A percentile compares a stretch with the other conserved stretches of the same genome.
Evolutionary conservation across 2,329 filamentous ascomycete genomes (phyloP).

Genomic region (Aspergillus candidus): DNA sequence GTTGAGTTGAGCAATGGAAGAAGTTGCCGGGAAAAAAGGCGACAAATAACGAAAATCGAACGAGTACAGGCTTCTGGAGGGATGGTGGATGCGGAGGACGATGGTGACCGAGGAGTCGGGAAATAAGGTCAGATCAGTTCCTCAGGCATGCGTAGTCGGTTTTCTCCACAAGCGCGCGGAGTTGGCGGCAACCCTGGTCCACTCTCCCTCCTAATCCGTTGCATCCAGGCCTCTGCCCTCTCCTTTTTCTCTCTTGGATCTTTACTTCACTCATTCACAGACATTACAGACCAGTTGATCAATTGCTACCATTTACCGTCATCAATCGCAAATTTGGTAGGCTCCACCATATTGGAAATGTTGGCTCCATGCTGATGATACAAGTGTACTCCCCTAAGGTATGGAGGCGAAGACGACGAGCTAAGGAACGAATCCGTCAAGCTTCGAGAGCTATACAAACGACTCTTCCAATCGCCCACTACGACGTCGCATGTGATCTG

Average conservation of each 20-base stretch:
- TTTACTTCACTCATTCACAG: background rate
- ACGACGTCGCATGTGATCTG: conserved; percentile 15
- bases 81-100: conserved; percentile 6
- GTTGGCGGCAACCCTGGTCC: conserved; percentile 17
- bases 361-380: conserved; percentile 8
- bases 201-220: conserved; percentile 10
- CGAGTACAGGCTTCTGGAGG: conserved; percentile 8
- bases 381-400: conserved; percentile 6
- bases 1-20: background rate
- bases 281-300: conserved; percentile 1
- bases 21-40: too few relatives aligned
- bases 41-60: background rate
- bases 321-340: conserved; percentile 3
- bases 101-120: conserved; percentile 12
- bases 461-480: conserved; percentile 1
- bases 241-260: conserved; percentile 2
- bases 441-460: conserved; percentile 7
- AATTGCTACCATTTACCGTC: background rate
- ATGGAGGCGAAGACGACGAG: conserved; percentile 20
- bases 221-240: conserved; percentile 3
- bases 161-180: conserved; percentile 27
- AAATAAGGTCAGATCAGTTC: background rate
- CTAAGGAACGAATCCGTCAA: conserved; percentile 13
- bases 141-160: too few relatives aligned
- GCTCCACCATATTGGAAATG: background rate